Evolutionary conservation across 2,329 filamentous ascomycete genomes (phyloP), one percentile per base, ranked within the genome.

Genomic region (Chaetothyriales sp.): DNA sequence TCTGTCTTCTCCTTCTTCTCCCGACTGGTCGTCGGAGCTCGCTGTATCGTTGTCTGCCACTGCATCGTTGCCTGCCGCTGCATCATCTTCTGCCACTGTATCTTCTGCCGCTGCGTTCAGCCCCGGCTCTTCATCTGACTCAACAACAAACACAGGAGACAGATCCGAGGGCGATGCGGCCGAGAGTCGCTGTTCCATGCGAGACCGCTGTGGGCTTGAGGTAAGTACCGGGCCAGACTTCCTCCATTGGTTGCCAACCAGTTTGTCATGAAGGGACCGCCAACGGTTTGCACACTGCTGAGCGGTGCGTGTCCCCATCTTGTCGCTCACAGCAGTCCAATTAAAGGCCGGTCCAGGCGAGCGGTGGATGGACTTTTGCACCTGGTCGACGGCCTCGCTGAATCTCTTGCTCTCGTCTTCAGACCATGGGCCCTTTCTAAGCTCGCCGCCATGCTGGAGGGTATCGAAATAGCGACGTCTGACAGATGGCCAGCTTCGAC

Each of bases 391-490:
- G 3, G 59, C 53, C 5, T 55, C 51, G 39, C 61, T 53, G n/a
- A 70, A 59, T 7, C 49, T 47, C 3, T 43, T 46, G 4, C 61
- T 47, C 52, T 70, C 69, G 1, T 63, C 57, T n/a, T 58, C 58
- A 2, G 59, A 61, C 69, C 69, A 71, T 15, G 60, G 48, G 1
- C 69, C 69, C 15, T 48, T 52, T 5, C 61, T 63, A 61, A 65
- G 64, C 6, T 62, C 67, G 6, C 47, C 53, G 3, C 65, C 63
- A 51, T 68, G 63, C 51, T 67, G 61, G 4, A 71, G 61, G 43
- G 62, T 63, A 49, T 70, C 69, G 49, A 67, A 66, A 68, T 68
- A 71, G 36, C 68, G 58, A 53, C 70, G 68, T 4, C 64, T 63
- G 18, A 70, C 68, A 52, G 69, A 66, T 49, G 71, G 68, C 20